These are phyloP conservation scores for Penicillium palitans DNA, from an alignment of 2,329 filamentous ascomycete genomes.

Conservation along the genomic window DNA sequence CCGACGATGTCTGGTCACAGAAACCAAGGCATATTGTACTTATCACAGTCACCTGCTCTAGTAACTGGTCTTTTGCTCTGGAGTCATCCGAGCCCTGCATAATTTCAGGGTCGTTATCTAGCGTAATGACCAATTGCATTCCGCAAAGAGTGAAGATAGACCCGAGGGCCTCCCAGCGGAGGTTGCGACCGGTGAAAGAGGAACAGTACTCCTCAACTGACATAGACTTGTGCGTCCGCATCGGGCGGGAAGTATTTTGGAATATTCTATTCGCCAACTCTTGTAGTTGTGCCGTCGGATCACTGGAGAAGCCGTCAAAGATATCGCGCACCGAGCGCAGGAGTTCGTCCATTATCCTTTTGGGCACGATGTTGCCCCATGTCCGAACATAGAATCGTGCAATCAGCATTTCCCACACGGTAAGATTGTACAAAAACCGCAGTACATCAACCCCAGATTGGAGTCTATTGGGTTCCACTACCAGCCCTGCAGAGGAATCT, in stretches of 20 bases:
- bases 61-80: conserved; percentile 31
- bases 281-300: conserved; percentile 30
- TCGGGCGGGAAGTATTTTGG: conserved; percentile 31
- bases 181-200: conserved; percentile 32
- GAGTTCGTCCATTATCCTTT: conserved; percentile 28
- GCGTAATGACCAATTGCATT: conserved; percentile 35
- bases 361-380: conserved; percentile 28
- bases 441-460: conserved; percentile 35
- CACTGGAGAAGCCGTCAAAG: conserved; percentile 26
- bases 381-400: conserved; percentile 27
- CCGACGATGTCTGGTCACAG: conserved; percentile 36
- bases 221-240: conserved; percentile 31
- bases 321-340: conserved; percentile 28
- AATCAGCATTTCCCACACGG: conserved; percentile 28
- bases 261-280: conserved; percentile 32
- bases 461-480: conserved; percentile 31
- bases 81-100: conserved; percentile 21
- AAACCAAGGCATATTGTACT: conserved; percentile 36
- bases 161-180: conserved; percentile 46
- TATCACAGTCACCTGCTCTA: conserved; percentile 35
- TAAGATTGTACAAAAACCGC: conserved; percentile 30
- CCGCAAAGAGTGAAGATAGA: conserved; percentile 43
- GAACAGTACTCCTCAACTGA: conserved; percentile 34
- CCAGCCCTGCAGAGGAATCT: conserved; percentile 18
- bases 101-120: conserved; percentile 35